These are phyloP conservation scores for Cryphonectria carpinicola DNA, from an alignment of 2,329 filamentous ascomycete species.

Conservation along the genomic window DNA sequence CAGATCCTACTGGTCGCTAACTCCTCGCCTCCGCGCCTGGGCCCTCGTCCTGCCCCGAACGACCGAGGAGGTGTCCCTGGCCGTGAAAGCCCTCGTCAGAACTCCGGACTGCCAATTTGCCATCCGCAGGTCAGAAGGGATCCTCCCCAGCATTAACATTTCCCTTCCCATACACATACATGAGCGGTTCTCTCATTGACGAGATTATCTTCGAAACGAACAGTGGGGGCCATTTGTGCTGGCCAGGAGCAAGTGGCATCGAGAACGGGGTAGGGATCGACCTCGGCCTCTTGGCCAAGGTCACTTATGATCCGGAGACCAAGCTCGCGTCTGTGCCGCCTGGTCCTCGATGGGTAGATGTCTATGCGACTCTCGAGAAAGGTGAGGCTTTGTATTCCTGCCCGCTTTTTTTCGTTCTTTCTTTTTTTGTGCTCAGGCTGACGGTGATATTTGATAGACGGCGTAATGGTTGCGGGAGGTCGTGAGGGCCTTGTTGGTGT, in stretches of 20 bases:
- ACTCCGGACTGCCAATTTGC: constrained; percentile 10
- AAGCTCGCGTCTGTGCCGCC: constrained; percentile 12
- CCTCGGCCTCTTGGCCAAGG: constrained; percentile 7
- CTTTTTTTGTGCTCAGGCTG: neutral
- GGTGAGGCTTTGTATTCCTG: neutral
- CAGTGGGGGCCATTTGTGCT: constrained; percentile 13
- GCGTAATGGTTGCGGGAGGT: constrained; percentile 13
- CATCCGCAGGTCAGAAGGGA: neutral
- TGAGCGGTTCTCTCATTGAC: neutral
- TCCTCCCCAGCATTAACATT: neutral
- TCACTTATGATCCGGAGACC: constrained; percentile 1
- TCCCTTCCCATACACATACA: neutral
- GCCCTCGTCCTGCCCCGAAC: constrained; percentile 10
- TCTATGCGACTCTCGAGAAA: constrained; percentile 14
- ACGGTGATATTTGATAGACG: neutral
- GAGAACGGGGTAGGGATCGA: constrained; percentile 9
- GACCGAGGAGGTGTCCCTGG: neutral
- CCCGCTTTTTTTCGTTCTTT: neutral
- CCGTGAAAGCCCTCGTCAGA: neutral
- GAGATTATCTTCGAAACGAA: neutral
- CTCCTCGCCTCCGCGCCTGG: constrained; percentile 4
- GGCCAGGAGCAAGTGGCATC: constrained; percentile 8
- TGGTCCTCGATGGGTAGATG: constrained; percentile 9
- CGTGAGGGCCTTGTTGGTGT: constrained; percentile 13
- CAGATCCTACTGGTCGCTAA: constrained; percentile 13